These are phyloP conservation scores for Russula sp. DNA, from an alignment of 768 basidiomycete species.

Conservation along the genomic window DNA sequence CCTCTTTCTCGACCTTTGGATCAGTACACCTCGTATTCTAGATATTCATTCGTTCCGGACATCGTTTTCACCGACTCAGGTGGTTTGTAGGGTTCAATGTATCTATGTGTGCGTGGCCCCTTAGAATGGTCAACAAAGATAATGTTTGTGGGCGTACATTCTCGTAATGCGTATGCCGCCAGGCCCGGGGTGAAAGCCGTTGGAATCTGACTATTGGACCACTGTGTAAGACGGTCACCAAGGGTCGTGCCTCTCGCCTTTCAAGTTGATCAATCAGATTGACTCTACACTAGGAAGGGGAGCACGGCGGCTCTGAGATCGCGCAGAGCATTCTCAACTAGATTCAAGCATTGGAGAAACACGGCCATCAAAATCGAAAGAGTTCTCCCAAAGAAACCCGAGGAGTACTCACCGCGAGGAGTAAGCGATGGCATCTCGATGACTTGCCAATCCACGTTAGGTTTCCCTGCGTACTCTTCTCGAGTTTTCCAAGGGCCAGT, in stretches of 20 bases:
- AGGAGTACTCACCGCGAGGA: conserved; percentile 12
- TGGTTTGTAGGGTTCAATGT: too few relatives aligned
- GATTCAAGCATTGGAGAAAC: too few relatives aligned
- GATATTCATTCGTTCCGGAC: too few relatives aligned
- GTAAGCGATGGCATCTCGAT: conserved; percentile 25
- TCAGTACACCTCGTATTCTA: too few relatives aligned
- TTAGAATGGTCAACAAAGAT: neutral
- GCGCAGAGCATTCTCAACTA: conserved; percentile 24
- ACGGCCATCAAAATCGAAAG: neutral
- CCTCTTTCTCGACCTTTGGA: too few relatives aligned
- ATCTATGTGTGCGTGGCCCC: neutral
- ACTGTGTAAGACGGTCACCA: conserved; percentile 35
- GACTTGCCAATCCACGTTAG: conserved; percentile 23
- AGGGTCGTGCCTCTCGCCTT: conserved; percentile 13
- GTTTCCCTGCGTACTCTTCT: conserved; percentile 11
- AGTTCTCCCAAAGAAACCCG: neutral
- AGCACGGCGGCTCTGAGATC: conserved; percentile 20
- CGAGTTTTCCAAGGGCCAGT: conserved; percentile 32
- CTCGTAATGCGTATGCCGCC: conserved; percentile 30
- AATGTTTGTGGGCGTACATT: conserved; percentile 29
- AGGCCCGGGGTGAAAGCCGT: conserved; percentile 30
- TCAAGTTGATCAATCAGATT: conserved; percentile 30
- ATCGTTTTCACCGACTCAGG: too few relatives aligned
- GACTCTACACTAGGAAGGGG: conserved; percentile 22
- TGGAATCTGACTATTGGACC: conserved; percentile 33